A percentile compares a stretch with the other conserved stretches of the same genome.
These are phyloP conservation scores for Rhododendron mucronatum DNA, from an alignment of 148 eudicot species.

Conservation along the genomic window DNA sequence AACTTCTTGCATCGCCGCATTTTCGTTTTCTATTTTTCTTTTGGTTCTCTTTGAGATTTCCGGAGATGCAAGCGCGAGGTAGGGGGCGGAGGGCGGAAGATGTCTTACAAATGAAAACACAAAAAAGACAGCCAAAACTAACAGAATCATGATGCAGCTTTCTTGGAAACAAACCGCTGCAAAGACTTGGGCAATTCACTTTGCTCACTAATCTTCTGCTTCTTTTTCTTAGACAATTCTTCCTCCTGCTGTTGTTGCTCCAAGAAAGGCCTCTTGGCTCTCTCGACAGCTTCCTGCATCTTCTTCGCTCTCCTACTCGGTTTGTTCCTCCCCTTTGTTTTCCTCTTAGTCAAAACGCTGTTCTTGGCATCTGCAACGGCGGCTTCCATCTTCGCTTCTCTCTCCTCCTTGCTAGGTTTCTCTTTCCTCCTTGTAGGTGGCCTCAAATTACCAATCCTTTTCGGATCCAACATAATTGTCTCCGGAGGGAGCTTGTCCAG, in stretches of 20 bases:
- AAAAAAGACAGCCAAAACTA: neutral
- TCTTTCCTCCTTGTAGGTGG: constrained; percentile 47
- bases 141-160: constrained; percentile 15
- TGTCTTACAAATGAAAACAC: neutral
- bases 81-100: neutral
- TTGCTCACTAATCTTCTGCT: constrained; percentile 34
- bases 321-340: constrained; percentile 76
- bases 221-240: constrained; percentile 38
- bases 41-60: neutral
- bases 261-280: constrained; percentile 54
- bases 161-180: constrained; percentile 61
- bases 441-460: constrained; percentile 57
- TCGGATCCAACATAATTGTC: constrained; percentile 70
- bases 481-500: constrained; percentile 82
- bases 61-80: neutral
- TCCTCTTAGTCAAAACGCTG: constrained; percentile 37
- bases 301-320: constrained; percentile 55
- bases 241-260: constrained; percentile 49
- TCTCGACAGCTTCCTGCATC: constrained; percentile 42
- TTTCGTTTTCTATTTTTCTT: neutral
- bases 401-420: constrained; percentile 50
- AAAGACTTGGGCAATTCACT: constrained; percentile 56
- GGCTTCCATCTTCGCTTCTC: constrained; percentile 61
- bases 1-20: neutral
- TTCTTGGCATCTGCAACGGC: constrained; percentile 56